These are phyloP conservation scores for Phalaenopsis hybrid DNA, from an alignment of 116 monocot species.

Conservation along the genomic window DNA sequence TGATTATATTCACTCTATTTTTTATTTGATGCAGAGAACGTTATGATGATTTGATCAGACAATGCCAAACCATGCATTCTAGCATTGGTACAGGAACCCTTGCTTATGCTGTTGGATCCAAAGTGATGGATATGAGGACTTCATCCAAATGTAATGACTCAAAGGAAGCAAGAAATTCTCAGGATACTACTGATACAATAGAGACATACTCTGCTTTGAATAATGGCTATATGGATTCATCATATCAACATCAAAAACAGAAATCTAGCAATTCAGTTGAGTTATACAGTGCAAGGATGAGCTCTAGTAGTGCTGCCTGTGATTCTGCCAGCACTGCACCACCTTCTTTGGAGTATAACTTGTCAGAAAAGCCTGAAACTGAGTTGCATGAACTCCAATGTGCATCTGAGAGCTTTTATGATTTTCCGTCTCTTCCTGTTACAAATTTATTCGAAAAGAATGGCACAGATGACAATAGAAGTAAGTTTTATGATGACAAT, in stretches of 20 bases:
- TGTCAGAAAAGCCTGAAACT: conserved; percentile 21
- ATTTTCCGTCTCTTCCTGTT: conserved; percentile 71
- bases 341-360: conserved; percentile 30
- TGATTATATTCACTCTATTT: neutral
- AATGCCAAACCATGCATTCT: conserved; percentile 81
- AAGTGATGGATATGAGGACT: conserved; percentile 95
- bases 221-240: conserved; percentile 24
- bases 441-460: conserved; percentile 63
- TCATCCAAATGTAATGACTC: conserved; percentile 45
- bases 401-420: conserved; percentile 49
- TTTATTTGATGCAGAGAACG: conserved; percentile 58
- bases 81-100: conserved; percentile 86
- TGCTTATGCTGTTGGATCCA: conserved; percentile 94
- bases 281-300: conserved; percentile 28
- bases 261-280: conserved; percentile 52
- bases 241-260: conserved; percentile 27
- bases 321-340: conserved; percentile 27
- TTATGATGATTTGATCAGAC: conserved; percentile 71
- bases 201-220: conserved; percentile 18
- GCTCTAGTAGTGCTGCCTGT: conserved; percentile 27
- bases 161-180: conserved; percentile 33
- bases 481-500: conserved; percentile 19
- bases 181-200: conserved; percentile 17
- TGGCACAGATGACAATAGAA: conserved; percentile 19
- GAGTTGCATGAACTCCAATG: conserved; percentile 34